Conservation (phyloP, 805 yeast genomes). For the Hanseniaspora taiwanica region DNA sequence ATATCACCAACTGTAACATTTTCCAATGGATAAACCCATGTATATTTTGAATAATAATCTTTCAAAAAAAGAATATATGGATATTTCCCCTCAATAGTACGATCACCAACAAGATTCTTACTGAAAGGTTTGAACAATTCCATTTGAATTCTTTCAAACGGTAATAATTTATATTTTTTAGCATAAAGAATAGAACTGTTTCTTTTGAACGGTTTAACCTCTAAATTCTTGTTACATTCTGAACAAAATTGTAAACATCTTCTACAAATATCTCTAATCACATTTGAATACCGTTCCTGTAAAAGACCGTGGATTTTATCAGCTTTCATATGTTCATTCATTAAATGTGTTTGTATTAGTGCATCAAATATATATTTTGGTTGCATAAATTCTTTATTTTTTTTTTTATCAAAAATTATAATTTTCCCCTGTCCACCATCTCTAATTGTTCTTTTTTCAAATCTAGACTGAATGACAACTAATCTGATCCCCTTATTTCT, state of each 20-base stretch:
- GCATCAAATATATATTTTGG: constrained; percentile 18
- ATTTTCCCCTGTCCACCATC: constrained; percentile 15
- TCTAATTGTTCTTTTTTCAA: constrained; percentile 11
- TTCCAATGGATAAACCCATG: constrained; percentile 20
- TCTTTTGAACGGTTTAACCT: constrained; percentile 8
- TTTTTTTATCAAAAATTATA: constrained; percentile 11
- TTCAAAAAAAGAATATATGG: constrained; percentile 17
- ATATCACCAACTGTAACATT: constrained; percentile 14
- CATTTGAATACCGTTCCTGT: constrained; percentile 14
- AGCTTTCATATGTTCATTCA: constrained; percentile 16
- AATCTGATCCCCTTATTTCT: constrained; percentile 12
- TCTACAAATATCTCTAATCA: constrained; percentile 12
- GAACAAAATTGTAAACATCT: constrained; percentile 18
- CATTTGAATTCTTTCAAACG: constrained; percentile 19
- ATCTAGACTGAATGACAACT: constrained; percentile 14
- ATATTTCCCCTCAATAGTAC: constrained; percentile 16
- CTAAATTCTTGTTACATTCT: constrained; percentile 14
- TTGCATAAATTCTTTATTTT: constrained; percentile 12
- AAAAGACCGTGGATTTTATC: constrained; percentile 11
- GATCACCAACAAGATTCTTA: constrained; percentile 2
- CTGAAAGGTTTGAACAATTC: constrained; percentile 18
- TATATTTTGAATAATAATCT: constrained; percentile 19
- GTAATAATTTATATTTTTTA: constrained; percentile 12
- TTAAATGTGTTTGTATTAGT: constrained; percentile 19
- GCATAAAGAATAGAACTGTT: constrained; percentile 7